Conservation (phyloP, 2,329 filamentous ascomycete genomes). For the Epichloe aotearoae region DNA sequence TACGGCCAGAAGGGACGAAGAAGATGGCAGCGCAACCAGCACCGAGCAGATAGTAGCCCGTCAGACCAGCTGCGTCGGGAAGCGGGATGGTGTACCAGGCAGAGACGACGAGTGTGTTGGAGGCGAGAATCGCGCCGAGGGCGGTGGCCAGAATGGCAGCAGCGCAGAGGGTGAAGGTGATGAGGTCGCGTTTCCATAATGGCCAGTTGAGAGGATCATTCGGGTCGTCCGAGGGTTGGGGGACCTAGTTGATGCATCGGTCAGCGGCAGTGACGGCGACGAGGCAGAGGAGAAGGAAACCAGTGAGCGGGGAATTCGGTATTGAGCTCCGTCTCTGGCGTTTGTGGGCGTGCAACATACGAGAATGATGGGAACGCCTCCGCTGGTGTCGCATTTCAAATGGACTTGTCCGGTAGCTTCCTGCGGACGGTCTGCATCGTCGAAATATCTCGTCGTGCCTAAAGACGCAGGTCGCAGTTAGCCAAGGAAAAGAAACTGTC, state of each 20-base stretch:
- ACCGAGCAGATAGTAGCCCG: conserved; percentile 76
- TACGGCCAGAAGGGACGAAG: conserved; percentile 73
- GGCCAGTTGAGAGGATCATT: conserved; percentile 85
- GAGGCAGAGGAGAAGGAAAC: not conserved
- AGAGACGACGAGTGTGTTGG: conserved; percentile 70
- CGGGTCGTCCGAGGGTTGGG: conserved; percentile 81
- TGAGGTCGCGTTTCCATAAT: conserved; percentile 70
- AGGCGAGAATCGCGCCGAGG: conserved; percentile 74
- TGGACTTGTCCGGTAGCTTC: conserved; percentile 26
- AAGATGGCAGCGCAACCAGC: conserved; percentile 71
- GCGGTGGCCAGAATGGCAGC: conserved; percentile 73
- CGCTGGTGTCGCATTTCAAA: conserved; percentile 61
- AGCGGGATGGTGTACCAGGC: conserved; percentile 53
- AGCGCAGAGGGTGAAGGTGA: conserved; percentile 65
- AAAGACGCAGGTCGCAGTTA: conserved; percentile 2
- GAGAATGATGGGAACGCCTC: conserved; percentile 59
- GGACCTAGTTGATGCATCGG: conserved; percentile 28
- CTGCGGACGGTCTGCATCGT: conserved; percentile 39
- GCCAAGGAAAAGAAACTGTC: not conserved
- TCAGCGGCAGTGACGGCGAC: not conserved
- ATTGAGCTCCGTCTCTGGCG: not conserved
- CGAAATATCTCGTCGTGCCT: conserved; percentile 53
- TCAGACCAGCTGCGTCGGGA: conserved; percentile 67
- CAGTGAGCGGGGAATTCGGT: not conserved
- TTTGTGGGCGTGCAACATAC: conserved; percentile 27